These are phyloP conservation scores for Blastobotrys illinoisensis DNA, from an alignment of 1,139 yeast species.

Conservation along the genomic window DNA sequence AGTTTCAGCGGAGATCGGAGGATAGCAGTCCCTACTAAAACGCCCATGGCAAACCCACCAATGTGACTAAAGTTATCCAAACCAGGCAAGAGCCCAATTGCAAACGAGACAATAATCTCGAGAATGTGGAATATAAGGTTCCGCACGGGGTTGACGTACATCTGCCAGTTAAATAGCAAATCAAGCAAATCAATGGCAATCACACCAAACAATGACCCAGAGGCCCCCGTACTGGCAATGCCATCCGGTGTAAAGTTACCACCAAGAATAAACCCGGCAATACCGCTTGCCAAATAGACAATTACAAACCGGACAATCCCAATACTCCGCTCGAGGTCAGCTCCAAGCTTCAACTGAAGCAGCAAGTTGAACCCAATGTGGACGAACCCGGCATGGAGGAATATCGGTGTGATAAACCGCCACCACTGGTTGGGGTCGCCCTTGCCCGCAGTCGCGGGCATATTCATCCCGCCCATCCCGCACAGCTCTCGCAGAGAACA, in stretches of 20 bases:
- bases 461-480: conserved; percentile 49
- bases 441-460: conserved; percentile 25
- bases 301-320: conserved; percentile 53
- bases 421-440: conserved; percentile 56
- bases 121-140: conserved; percentile 46
- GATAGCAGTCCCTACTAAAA: conserved; percentile 47
- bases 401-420: conserved; percentile 64
- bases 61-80: conserved; percentile 71
- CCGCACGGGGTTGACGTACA: conserved; percentile 37
- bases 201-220: conserved; percentile 70
- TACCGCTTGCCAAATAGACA: conserved; percentile 58
- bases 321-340: conserved; percentile 53
- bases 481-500: conserved; percentile 58
- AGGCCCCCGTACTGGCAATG: conserved; percentile 65
- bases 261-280: conserved; percentile 64
- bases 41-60: conserved; percentile 69
- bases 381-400: conserved; percentile 68
- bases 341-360: conserved; percentile 58
- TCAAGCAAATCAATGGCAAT: conserved; percentile 58
- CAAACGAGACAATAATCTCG: conserved; percentile 58
- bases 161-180: conserved; percentile 51
- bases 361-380: conserved; percentile 63
- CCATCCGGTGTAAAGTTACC: conserved; percentile 70
- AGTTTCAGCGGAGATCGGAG: conserved; percentile 50
- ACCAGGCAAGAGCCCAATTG: conserved; percentile 66